Base-by-base conservation (phyloP, 768 basidiomycete genomes). In the Lentinula detonsa region DNA sequence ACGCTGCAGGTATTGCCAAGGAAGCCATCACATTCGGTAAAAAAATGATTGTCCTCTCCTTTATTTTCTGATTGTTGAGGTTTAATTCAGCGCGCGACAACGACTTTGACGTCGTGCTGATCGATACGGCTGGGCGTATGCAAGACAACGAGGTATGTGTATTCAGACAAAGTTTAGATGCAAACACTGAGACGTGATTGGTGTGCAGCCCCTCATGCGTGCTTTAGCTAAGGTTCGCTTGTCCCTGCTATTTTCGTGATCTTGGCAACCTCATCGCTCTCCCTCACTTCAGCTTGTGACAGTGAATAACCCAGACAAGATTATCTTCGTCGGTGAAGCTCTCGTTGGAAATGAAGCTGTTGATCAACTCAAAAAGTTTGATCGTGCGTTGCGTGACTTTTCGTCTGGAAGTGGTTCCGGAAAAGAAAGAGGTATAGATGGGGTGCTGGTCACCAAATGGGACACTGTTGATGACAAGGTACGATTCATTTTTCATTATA, bases 101-200 rank as follows among this genome's bases (percentile, higher is more conserved):
- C 63, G 85, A 87, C 63, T 98, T 97, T 71, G 97, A 99, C 67
- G 95, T 98, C 23, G 96, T 99, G 5, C 79, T 99, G 49, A 93
- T 99, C 67, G 97, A 99, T 71, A 98, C 97, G 1, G 97, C 97
- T 18, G 97, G 97, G 1, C 84, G 96, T 58, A 98, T 98, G 97
- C 97, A 99, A 73, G 97, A 98, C 73, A 99, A 98, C 71, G 97
- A 98, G 84, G 91, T 91, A 67, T 35, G 80, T 52, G 31, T 31
- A 11, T 37, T 13, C 15, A 23, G 10, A 2, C 3, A 28, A 35
- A 23, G 15, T 10, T 1, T 35, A 46, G 9, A 2, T 46, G 35
- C 18, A 33, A 21, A 5, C 28, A 28, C 23, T 40, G 39, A 55
- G 34, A 57, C 51, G 68, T 57, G 33, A 62, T 37, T 37, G 43